Evolutionary conservation across 164 flowering plant species (phyloP).

Genomic region (Cinnamomum chago): DNA sequence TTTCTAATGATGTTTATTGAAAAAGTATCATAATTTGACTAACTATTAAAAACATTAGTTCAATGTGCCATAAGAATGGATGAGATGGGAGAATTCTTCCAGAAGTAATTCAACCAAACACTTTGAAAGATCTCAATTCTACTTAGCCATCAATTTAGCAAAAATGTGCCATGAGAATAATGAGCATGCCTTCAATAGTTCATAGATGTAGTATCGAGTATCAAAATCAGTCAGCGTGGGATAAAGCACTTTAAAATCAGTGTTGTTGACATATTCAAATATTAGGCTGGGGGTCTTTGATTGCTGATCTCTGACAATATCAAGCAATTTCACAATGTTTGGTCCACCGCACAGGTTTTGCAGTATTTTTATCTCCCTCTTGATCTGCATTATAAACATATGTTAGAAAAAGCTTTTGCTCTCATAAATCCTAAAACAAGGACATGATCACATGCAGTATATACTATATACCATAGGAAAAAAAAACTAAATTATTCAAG

Average conservation of each 20-base stretch:
- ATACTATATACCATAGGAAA: neutral
- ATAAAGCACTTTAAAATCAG: slow-evolving; percentile 93
- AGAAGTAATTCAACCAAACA: too few relatives aligned
- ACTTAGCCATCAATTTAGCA: too few relatives aligned
- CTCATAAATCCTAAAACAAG: neutral
- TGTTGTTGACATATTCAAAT: slow-evolving; percentile 93
- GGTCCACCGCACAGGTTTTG: slow-evolving; percentile 99
- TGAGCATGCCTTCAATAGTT: slow-evolving; percentile 77
- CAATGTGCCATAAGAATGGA: neutral
- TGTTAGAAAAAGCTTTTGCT: neutral
- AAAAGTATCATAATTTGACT: too few relatives aligned
- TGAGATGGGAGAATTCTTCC: too few relatives aligned
- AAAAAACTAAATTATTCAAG: neutral
- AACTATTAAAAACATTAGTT: neutral
- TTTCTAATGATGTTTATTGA: too few relatives aligned
- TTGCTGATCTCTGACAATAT: slow-evolving; percentile 97
- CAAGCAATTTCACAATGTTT: slow-evolving; percentile 92
- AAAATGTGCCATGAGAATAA: neutral
- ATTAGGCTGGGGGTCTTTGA: slow-evolving; percentile 97
- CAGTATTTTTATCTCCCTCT: slow-evolving; percentile 91
- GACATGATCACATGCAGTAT: neutral
- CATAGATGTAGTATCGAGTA: slow-evolving; percentile 85
- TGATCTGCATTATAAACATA: slow-evolving; percentile 58
- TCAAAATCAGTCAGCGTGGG: slow-evolving; percentile 94
- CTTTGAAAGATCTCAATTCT: too few relatives aligned